Conservation (phyloP, 441 rosid species). For the Brassica hybrid region DNA sequence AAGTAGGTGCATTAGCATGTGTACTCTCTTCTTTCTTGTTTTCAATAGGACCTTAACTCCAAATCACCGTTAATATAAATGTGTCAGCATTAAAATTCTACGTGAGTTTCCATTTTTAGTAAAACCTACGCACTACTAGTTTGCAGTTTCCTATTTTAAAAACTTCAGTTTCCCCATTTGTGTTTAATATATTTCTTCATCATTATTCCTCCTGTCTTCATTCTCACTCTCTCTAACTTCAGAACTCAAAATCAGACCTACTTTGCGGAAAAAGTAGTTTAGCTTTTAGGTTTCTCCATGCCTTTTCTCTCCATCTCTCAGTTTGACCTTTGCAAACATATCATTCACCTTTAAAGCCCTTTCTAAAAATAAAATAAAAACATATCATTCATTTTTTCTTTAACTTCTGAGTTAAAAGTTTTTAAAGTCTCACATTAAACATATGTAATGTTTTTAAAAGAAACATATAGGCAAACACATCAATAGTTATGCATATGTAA, state of each 20-base stretch:
- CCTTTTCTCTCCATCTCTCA: conserved; percentile 22
- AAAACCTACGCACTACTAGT: conserved; percentile 1
- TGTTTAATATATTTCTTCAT: not conserved
- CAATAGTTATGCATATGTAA: conserved; percentile 24
- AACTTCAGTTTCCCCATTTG: not conserved
- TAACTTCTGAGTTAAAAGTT: conserved; percentile 16
- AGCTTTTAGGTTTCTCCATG: conserved; percentile 25
- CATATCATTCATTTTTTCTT: conserved; percentile 27
- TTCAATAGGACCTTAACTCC: not conserved
- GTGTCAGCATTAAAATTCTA: conserved; percentile 30
- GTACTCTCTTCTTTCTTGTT: not conserved
- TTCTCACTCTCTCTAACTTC: conserved; percentile 8
- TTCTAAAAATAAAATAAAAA: conserved; percentile 2
- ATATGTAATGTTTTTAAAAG: not conserved
- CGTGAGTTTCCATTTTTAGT: conserved; percentile 22
- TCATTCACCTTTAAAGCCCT: conserved; percentile 8
- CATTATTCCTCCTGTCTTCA: not conserved
- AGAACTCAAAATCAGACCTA: conserved; percentile 11
- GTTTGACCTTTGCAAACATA: conserved; percentile 31
- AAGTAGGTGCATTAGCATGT: conserved; percentile 26
- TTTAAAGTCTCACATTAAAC: conserved; percentile 15
- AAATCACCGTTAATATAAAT: conserved; percentile 20
- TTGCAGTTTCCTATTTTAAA: not conserved
- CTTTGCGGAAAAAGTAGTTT: conserved; percentile 2
- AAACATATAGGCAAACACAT: not conserved